These are phyloP conservation scores for Arabidopsis thaliana DNA, from an alignment of 345 rosid genomes.

Conservation along the genomic window DNA sequence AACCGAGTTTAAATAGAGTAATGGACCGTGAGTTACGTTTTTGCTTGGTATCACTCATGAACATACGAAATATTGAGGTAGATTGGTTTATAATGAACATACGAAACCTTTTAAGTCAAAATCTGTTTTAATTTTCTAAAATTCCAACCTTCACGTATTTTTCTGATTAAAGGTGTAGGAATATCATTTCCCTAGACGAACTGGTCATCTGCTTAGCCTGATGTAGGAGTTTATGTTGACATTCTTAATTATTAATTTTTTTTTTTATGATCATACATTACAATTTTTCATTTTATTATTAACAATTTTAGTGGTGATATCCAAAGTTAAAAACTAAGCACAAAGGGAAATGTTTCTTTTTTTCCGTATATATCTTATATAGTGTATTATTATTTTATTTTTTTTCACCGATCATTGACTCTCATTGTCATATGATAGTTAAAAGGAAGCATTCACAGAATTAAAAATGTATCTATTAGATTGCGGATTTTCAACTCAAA, in stretches of 20 bases:
- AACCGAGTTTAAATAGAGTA: no score
- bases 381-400: neutral
- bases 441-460: neutral
- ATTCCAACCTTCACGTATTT: neutral
- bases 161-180: neutral
- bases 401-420: neutral
- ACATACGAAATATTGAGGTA: no score
- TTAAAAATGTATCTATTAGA: neutral
- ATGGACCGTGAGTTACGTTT: no score
- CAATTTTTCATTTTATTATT: neutral
- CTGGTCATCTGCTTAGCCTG: neutral
- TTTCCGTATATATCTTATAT: neutral
- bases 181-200: neutral
- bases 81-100: no score
- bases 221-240: neutral
- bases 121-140: no score
- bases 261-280: neutral
- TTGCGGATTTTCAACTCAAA: no score
- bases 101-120: no score
- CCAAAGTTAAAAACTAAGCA: neutral
- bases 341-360: neutral
- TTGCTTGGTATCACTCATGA: no score
- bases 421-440: neutral
- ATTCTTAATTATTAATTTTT: neutral
- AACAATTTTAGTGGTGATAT: neutral